phyloP scores from a whole-genome alignment of 768 basidiomycete species.

The Trametes elegans region DNA sequence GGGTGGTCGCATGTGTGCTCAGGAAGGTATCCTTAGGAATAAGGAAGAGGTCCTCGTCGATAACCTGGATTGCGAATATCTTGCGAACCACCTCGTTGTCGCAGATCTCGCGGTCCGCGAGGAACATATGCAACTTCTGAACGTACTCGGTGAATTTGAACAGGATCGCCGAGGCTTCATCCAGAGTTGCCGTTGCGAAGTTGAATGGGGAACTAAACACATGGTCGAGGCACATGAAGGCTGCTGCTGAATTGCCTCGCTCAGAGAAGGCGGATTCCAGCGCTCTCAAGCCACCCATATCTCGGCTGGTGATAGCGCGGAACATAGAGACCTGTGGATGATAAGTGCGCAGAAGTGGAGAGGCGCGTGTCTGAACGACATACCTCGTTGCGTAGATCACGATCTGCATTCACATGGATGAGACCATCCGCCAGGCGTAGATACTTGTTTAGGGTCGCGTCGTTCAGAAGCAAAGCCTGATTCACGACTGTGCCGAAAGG shows the following conservation, averaged over 20 bases:
- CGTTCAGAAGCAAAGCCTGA: not conserved
- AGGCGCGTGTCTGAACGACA: not conserved
- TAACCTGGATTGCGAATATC: slow-evolving; percentile 35
- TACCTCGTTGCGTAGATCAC: slow-evolving; percentile 13
- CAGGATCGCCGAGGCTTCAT: slow-evolving; percentile 32
- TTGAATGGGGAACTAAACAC: slow-evolving; percentile 32
- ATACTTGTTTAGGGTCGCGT: not conserved
- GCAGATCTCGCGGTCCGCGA: not conserved
- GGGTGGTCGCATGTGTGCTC: slow-evolving; percentile 1
- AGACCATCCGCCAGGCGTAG: not conserved
- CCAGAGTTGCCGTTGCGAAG: slow-evolving; percentile 25
- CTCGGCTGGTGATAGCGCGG: slow-evolving; percentile 28
- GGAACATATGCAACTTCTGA: not conserved
- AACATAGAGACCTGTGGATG: slow-evolving; percentile 34
- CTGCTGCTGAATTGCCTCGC: slow-evolving; percentile 30
- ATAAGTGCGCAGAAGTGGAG: not conserved
- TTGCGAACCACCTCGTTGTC: slow-evolving; percentile 24
- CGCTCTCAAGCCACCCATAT: slow-evolving; percentile 28
- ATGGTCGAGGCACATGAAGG: slow-evolving; percentile 44
- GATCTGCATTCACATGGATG: not conserved
- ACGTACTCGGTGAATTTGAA: slow-evolving; percentile 35
- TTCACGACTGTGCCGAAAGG: slow-evolving; percentile 36
- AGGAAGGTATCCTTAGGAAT: slow-evolving; percentile 31
- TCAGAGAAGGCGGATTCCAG: slow-evolving; percentile 35
- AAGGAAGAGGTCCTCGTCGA: slow-evolving; percentile 31